Evolutionary conservation across 2,329 filamentous ascomycete species (phyloP).

Genomic region (Epichloe bromicola): DNA sequence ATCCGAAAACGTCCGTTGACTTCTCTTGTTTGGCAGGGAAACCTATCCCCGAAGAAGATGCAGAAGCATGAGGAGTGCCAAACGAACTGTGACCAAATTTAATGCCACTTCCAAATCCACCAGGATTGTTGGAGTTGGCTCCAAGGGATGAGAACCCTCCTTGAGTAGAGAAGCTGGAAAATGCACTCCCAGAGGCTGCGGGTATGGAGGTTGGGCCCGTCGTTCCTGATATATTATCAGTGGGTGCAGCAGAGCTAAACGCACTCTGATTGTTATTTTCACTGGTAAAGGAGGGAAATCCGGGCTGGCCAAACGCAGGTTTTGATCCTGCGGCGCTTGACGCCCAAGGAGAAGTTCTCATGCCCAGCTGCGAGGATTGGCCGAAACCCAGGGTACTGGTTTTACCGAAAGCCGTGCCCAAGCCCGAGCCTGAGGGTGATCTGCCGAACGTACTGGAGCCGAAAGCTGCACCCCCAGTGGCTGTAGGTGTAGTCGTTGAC

Average conservation of each 20-base stretch:
- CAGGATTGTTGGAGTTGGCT: slow-evolving; percentile 20
- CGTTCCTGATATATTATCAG: neutral
- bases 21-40: slow-evolving; percentile 18
- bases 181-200: slow-evolving; percentile 32
- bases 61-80: slow-evolving; percentile 11
- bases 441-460: slow-evolving; percentile 32
- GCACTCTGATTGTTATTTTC: slow-evolving; percentile 21
- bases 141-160: slow-evolving; percentile 41
- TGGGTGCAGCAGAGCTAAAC: slow-evolving; percentile 22
- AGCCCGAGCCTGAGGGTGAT: slow-evolving; percentile 21
- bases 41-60: slow-evolving; percentile 13
- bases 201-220: slow-evolving; percentile 15
- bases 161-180: slow-evolving; percentile 40
- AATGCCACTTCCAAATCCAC: slow-evolving; percentile 23
- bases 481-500: slow-evolving; percentile 17
- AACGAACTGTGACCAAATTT: slow-evolving; percentile 26
- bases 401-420: slow-evolving; percentile 37
- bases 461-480: slow-evolving; percentile 26
- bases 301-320: slow-evolving; percentile 42
- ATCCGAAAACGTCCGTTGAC: slow-evolving; percentile 28
- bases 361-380: slow-evolving; percentile 33
- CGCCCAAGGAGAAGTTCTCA: slow-evolving; percentile 42
- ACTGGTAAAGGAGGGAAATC: slow-evolving; percentile 30
- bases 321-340: slow-evolving; percentile 14
- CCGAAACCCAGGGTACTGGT: slow-evolving; percentile 39